phyloP scores from a whole-genome alignment of 495 filamentous ascomycete species.

The Talaromyces borbonicus region DNA sequence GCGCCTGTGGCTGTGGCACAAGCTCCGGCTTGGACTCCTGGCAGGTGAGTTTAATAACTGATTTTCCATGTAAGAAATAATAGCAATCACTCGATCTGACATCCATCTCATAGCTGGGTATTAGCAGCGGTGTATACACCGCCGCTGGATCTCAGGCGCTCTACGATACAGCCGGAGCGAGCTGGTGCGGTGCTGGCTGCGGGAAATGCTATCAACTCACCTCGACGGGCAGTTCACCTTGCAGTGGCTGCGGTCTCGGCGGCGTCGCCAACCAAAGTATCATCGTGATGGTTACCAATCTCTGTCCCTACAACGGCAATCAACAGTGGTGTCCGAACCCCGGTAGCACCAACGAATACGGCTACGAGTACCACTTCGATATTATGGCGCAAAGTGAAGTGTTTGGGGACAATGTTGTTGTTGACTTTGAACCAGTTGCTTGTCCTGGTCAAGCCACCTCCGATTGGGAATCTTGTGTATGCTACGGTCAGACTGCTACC shows the following conservation, averaged over 20 bases:
- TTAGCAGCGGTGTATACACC: constrained; percentile 16
- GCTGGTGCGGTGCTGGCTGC: constrained; percentile 32
- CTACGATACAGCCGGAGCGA: constrained; percentile 15
- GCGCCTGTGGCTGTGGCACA: constrained; percentile 24
- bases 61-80: background rate
- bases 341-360: constrained; percentile 27
- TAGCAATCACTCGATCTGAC: background rate
- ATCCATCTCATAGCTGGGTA: constrained; percentile 5
- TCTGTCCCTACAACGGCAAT: constrained; percentile 30
- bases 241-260: constrained; percentile 20
- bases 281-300: constrained; percentile 33
- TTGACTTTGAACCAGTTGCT: constrained; percentile 23
- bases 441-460: constrained; percentile 19
- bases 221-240: constrained; percentile 23
- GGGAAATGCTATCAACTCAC: constrained; percentile 31
- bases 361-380: constrained; percentile 32
- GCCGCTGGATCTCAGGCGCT: constrained; percentile 24
- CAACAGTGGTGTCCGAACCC: constrained; percentile 24
- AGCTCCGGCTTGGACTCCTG: constrained; percentile 14
- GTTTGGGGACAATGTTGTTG: constrained; percentile 29
- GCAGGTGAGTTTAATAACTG: constrained; percentile 15
- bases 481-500: constrained; percentile 11
- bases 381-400: constrained; percentile 28
- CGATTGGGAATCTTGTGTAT: constrained; percentile 14
- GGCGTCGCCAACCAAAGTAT: constrained; percentile 24